Conservation (phyloP, 176 grass and related monocot genomes). For the Carex scoparia region DNA sequence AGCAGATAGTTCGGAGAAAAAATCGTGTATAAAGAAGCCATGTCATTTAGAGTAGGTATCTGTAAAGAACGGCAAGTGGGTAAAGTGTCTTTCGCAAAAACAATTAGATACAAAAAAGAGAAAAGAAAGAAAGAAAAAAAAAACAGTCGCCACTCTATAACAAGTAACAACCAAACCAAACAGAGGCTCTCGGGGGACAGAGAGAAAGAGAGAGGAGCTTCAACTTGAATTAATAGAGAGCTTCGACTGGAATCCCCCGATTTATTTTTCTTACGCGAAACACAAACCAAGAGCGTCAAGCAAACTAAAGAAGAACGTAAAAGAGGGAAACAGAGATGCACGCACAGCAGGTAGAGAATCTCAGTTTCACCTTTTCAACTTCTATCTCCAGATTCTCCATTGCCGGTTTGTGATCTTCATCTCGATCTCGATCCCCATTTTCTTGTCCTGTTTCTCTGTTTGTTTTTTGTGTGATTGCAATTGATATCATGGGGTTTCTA, state of each 20-base stretch:
- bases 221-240: neutral
- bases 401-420: neutral
- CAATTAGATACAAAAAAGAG: neutral
- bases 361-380: neutral
- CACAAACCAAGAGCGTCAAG: neutral
- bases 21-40: neutral
- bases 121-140: neutral
- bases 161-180: conserved; percentile 15
- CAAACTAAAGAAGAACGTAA: neutral
- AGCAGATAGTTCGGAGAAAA: neutral
- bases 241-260: neutral
- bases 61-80: conserved; percentile 6
- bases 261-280: neutral
- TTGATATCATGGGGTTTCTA: neutral
- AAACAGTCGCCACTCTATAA: conserved; percentile 30
- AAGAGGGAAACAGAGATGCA: conserved; percentile 1
- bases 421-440: conserved; percentile 19
- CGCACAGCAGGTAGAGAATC: neutral
- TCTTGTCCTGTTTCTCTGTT: neutral
- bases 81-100: conserved; percentile 6
- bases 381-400: conserved; percentile 8
- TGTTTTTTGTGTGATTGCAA: neutral
- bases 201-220: neutral
- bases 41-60: neutral
- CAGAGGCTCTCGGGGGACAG: neutral